Base-by-base conservation (phyloP, 768 basidiomycete genomes). In the Ramaria rubella region DNA sequence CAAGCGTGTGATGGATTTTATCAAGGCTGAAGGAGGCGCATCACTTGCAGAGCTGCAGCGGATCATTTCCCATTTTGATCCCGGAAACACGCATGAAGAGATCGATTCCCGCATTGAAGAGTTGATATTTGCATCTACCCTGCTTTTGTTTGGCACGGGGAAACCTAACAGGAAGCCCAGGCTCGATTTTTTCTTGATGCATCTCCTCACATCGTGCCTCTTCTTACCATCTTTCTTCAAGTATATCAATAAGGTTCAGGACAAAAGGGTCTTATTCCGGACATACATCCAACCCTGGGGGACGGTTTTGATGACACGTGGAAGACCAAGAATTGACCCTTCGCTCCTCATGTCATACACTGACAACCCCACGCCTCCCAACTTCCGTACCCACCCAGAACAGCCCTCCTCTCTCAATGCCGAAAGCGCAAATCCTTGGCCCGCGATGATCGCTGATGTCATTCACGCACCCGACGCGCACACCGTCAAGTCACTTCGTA, bases 161-260 rank as follows among this genome's bases (percentile, higher is more conserved):
- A 75, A 73, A 60, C 67, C 65, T 26, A 79, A 75, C 2, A 69
- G 74, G 36, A 73, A 76, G 60, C 77, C 78, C 7, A 70, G 81
- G 4, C 64, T 83, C 29, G 81, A 74, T 56, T 74, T 83, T 68
- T 80, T 81, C 75, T 66, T 83, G 52, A 78, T 81, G 79, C 82
- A 83, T 60, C 61, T 81, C 44, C 70, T 83, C 45, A 83, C 76
- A 9, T 76, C 75, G 34, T 72, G 78, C 8, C 60, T 81, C 5
- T 81, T 82, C 67, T 61, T 83, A 7, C 72, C 73, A 21, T 73
- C 77, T 0, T 62, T 78, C 34, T 59, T 78, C 31, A 61, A 62
- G 11, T 67, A 66, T 9, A 59, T 71, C 8, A 59, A 65, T 29
- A 70, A 67, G 34, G 60, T 65, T 11, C 64, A 62, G 21, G 69